Evolutionary conservation across 2,329 filamentous ascomycete species (phyloP).

Genomic region (Calonectria fujianensis): DNA sequence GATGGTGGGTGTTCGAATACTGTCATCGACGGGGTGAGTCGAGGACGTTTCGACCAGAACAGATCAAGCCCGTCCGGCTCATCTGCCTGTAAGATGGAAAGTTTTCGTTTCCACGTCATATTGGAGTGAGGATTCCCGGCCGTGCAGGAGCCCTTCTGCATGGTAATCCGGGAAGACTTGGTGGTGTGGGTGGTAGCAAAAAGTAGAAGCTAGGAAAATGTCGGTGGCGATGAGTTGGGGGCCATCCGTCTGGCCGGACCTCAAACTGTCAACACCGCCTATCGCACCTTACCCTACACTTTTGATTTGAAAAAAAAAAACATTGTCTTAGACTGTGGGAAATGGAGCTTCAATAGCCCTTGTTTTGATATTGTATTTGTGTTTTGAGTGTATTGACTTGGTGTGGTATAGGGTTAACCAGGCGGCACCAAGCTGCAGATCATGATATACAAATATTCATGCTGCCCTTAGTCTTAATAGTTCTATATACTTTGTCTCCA

Average conservation of each 20-base stretch:
- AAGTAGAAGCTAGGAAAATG: conserved; percentile 44
- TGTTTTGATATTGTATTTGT: neutral
- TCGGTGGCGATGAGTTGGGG: conserved; percentile 51
- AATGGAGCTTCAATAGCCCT: neutral
- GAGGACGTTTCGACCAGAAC: conserved; percentile 51
- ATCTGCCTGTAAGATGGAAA: conserved; percentile 28
- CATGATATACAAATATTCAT: conserved; percentile 4
- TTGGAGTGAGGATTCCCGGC: conserved; percentile 12
- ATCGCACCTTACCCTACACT: conserved; percentile 48
- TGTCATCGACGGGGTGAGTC: conserved; percentile 39
- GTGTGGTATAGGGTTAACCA: neutral
- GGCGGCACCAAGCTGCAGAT: neutral
- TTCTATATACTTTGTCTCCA: conserved; percentile 27
- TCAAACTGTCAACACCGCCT: conserved; percentile 2
- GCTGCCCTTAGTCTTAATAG: neutral
- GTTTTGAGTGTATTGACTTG: conserved; percentile 11
- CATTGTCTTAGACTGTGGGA: conserved; percentile 14
- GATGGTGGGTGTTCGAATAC: conserved; percentile 39
- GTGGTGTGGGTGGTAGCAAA: conserved; percentile 19
- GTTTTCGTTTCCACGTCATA: conserved; percentile 55
- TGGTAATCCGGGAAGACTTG: conserved; percentile 13
- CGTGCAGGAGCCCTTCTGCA: conserved; percentile 43
- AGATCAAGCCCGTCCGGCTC: conserved; percentile 33
- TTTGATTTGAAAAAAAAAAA: no score
- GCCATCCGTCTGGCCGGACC: conserved; percentile 37